Base-by-base conservation (phyloP, 2,329 filamentous ascomycete species). In the Cordyceps cicadae region DNA sequence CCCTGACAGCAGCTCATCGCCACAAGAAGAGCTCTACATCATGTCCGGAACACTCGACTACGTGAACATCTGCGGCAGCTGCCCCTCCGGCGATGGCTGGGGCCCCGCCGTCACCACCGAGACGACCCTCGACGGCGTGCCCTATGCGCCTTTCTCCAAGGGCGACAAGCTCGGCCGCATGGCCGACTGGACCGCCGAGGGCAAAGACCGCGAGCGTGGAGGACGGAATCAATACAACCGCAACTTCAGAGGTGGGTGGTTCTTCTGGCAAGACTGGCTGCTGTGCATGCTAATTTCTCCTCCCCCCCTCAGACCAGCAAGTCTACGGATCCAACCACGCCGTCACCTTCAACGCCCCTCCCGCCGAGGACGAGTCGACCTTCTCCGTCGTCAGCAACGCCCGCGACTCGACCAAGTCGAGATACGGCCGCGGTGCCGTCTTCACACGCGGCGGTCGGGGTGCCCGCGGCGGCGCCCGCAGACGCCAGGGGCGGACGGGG, bases 331-430 rank as follows among this genome's bases (percentile, higher is more conserved):
- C 93, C 65, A 92, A 92, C 69, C 87, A 89, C 70, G 90, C 86
- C 69, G 89, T 87, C 68, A 81, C 92, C 59, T 99, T 99, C 81
- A 90, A 91, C 65, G 88, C 96, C 63, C 92, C 96, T 70, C 84
- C 87, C 63, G 90, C 90, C 72, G 94, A 97, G 78, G 94, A 99
- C 76, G 94, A 99, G 77, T 92, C 91, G 63, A 91, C 89, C 65
- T 99, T 99, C 85, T 97, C 93, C 68, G 90, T 99, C 60, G 94
- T 99, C 72, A 96, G 95, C 80, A 96, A 96, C 77, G 89, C 88
- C 66, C 86, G 92, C 75, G 90, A 95, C 70, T 88, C 89, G 17
- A 82, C 87, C 66, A 94, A 96, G 80, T 85, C 88, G 61, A 84
- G 93, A 71, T 99, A 94, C 74, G 87, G 92, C 67, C 89, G 94